Percentiles rank a stretch among this genome's conserved stretches.
Conservation (phyloP, 169 alveolate genomes). For the Cryptosporidium parvum region DNA sequence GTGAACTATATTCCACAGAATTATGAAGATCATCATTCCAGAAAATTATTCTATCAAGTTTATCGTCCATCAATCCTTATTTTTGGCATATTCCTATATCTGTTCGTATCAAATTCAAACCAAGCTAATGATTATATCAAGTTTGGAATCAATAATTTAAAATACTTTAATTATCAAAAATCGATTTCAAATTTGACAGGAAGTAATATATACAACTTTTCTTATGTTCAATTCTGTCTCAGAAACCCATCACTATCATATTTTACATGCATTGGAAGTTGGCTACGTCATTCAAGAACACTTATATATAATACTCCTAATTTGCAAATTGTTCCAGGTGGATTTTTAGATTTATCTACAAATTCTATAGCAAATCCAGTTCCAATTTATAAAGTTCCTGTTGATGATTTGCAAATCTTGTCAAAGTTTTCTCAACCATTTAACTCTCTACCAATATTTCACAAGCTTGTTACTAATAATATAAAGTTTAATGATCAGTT, state of each 20-base stretch:
- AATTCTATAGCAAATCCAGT: constrained; percentile 57
- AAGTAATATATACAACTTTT: constrained; percentile 7
- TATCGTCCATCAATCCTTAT: constrained; percentile 28
- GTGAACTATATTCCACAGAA: constrained; percentile 6
- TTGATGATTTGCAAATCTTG: constrained; percentile 14
- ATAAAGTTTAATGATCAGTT: background rate
- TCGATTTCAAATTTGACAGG: background rate
- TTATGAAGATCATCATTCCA: background rate
- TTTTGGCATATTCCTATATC: constrained; percentile 24
- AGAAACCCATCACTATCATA: constrained; percentile 44
- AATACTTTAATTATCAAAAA: constrained; percentile 20
- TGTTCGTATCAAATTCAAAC: background rate
- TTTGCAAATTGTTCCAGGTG: constrained; percentile 60
- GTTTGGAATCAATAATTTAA: constrained; percentile 8
- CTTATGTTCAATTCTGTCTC: constrained; percentile 44
- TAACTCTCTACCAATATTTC: constrained; percentile 35
- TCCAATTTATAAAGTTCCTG: constrained; percentile 31
- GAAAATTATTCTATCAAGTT: constrained; percentile 1
- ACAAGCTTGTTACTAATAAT: constrained; percentile 13
- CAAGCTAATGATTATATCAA: constrained; percentile 30
- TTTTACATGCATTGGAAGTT: constrained; percentile 37
- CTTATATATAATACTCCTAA: constrained; percentile 54
- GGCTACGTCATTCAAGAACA: constrained; percentile 40
- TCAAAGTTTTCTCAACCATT: constrained; percentile 24
- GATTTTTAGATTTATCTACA: constrained; percentile 28